These are phyloP conservation scores for Golubevia pallescens DNA, from an alignment of 1,284 basidiomycete species.

Conservation along the genomic window DNA sequence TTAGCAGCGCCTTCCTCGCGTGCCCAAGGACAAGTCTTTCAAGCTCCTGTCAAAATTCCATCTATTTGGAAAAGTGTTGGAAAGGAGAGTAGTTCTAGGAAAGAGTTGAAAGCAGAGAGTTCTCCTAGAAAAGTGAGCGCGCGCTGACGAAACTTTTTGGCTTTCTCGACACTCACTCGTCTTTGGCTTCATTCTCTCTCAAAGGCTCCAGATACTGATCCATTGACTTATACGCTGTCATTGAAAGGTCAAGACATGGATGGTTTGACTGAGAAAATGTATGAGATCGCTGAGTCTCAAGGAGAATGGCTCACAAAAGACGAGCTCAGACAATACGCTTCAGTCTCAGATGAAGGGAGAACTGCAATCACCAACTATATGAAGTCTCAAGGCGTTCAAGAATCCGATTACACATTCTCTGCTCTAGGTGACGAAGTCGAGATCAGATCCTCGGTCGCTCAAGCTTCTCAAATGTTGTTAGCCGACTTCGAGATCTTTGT, in stretches of 20 bases:
- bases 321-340: constrained; percentile 14
- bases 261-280: constrained; percentile 15
- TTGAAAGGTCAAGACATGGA: constrained; percentile 9
- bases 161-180: too few species aligned
- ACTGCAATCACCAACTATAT: constrained; percentile 11
- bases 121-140: too few species aligned
- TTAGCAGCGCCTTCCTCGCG: too few species aligned
- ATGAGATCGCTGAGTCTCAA: constrained; percentile 5
- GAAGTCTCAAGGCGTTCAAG: constrained; percentile 6
- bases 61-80: constrained; percentile 1
- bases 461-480: constrained; percentile 11
- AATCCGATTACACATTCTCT: constrained; percentile 1
- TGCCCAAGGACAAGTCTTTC: neutral
- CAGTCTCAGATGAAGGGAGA: constrained; percentile 1
- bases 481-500: constrained; percentile 9
- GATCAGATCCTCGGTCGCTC: constrained; percentile 15
- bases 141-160: too few species aligned
- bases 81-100: too few species aligned
- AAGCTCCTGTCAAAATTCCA: constrained; percentile 4
- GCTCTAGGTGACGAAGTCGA: constrained; percentile 10
- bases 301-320: constrained; percentile 15
- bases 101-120: too few species aligned
- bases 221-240: constrained; percentile 12
- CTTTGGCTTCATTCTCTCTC: too few species aligned
- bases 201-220: neutral